phyloP scores from a whole-genome alignment of 208 protist genomes.

The Leishmania lainsoni region DNA sequence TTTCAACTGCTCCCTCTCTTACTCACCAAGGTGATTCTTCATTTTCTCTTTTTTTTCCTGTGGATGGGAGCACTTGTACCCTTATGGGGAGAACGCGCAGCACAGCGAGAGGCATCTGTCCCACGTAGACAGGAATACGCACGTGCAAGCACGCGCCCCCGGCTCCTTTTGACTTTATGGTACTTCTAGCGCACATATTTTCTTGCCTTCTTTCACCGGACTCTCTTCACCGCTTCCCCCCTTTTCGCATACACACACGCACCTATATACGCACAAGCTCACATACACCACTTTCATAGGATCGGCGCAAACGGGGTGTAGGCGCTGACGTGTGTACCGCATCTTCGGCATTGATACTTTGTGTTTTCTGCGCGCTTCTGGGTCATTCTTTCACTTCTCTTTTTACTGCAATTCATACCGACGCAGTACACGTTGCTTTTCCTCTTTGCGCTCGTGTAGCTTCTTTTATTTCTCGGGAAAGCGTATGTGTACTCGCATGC shows the following conservation, averaged over 20 bases:
- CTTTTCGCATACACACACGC: not conserved
- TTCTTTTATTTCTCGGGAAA: not conserved
- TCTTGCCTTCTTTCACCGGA: not conserved
- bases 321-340: not conserved
- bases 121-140: not conserved
- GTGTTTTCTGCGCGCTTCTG: not conserved
- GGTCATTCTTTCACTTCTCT: slow-evolving; percentile 22
- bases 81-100: not conserved
- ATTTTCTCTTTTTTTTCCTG: not conserved
- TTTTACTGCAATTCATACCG: not conserved
- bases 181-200: not conserved
- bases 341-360: not conserved
- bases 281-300: not conserved
- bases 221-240: slow-evolving; percentile 4
- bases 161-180: not conserved
- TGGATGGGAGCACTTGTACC: not conserved
- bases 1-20: not conserved
- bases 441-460: not conserved
- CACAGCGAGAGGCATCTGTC: not conserved
- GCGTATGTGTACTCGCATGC: not conserved
- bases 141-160: not conserved
- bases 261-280: not conserved
- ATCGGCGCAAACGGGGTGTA: not conserved
- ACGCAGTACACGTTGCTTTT: not conserved
- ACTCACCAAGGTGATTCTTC: not conserved